Conservation (phyloP, 371 early-diverging fungal genomes). For the Syncephalis fuscata region DNA sequence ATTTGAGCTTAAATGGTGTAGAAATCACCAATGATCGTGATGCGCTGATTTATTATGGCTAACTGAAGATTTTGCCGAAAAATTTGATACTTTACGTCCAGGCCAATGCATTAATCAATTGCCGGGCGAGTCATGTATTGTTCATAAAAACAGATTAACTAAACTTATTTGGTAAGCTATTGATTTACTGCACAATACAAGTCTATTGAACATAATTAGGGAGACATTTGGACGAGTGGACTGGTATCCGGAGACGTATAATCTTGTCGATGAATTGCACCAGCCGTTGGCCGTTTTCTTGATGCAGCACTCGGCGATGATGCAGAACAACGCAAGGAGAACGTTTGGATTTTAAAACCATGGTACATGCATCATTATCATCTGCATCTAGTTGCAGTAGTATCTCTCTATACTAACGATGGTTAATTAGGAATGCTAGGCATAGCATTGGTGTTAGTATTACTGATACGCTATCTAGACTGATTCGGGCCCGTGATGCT, state of each 20-base stretch:
- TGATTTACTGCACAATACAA: no score
- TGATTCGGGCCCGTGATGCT: constrained; percentile 29
- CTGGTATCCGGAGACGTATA: constrained; percentile 31
- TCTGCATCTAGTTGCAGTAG: no score
- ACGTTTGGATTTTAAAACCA: constrained; percentile 34
- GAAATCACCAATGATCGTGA: no score
- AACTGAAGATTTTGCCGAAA: constrained; percentile 21
- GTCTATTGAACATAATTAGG: no score
- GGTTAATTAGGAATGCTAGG: no score
- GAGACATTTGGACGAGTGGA: constrained; percentile 20
- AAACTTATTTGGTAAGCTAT: constrained; percentile 22
- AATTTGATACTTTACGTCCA: constrained; percentile 23
- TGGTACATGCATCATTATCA: constrained; percentile 21
- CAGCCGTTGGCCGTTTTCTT: no score
- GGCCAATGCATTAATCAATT: constrained; percentile 30
- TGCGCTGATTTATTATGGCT: no score
- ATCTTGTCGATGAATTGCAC: constrained; percentile 20
- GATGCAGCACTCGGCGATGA: no score
- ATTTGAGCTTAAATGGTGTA: no score
- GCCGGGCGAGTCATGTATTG: constrained; percentile 28
- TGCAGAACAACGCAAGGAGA: constrained; percentile 9
- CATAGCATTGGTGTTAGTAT: constrained; percentile 28
- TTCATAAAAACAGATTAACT: constrained; percentile 27
- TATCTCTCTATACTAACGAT: no score
- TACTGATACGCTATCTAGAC: constrained; percentile 18